Evolutionary conservation across 2,329 filamentous ascomycete species (phyloP), one percentile per base, ranked within the genome.

Genomic region (Macrophomina pseudophaseolina): DNA sequence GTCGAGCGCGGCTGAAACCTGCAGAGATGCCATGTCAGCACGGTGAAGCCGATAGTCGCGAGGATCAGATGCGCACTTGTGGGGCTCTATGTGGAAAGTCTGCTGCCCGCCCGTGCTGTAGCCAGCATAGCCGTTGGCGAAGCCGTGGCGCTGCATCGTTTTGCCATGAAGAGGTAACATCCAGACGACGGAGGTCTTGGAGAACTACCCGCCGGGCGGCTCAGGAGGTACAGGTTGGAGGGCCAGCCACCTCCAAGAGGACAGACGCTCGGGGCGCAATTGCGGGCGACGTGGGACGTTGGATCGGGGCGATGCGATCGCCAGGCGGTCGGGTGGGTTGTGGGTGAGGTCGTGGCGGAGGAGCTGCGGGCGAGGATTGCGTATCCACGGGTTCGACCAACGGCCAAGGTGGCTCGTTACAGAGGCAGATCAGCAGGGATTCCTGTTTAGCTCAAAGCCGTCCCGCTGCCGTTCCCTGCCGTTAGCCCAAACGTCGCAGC

Each of bases 81-180:
- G 93, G 72, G 93, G 92, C 72, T 92, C 93, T 75, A 96, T 94
- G 71, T 93, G 92, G 77, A 97, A 94, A 53, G 90, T 91, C 75
- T 81, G 82, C 73, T 82, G 83, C 73, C 90, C 90, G 68, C 86
- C 87, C 70, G 89, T 86, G 70, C 91, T 90, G 79, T 94, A 94
- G 76, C 84, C 84, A 70, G 81, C 79, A 72, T 85, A 81, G 78
- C 93, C 94, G 83, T 95, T 97, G 70, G 90, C 88, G 80, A 91
- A 94, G 79, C 90, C 90, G 85, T 97, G 92, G 83, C 93, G 88
- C 78, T 94, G 91, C 88, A 95, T 93, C 88, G 90, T 93, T 88
- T 90, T 91, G 83, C 88, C 78, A 83, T 88, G 86, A 74, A 85
- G 85, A 71, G 87, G 87, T 75, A 89, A 81, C 87, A 89, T 88